phyloP scores from a whole-genome alignment of 2,329 filamentous ascomycete species.

The Trichoderma hamatum region DNA sequence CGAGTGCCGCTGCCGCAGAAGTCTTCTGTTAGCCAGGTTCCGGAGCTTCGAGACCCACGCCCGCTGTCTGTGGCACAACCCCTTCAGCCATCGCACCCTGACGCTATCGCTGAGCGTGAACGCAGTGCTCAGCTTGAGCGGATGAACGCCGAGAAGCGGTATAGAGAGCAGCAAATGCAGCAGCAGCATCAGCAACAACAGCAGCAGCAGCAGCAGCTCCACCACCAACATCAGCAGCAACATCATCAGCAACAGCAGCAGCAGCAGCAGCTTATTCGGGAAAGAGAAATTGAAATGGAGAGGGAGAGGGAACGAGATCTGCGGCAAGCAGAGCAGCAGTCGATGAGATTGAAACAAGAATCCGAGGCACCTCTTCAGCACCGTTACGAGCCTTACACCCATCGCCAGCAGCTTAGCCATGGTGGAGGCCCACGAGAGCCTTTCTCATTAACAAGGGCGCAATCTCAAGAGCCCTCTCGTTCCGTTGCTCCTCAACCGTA shows the following conservation, averaged over 20 bases:
- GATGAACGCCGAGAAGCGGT: slow-evolving; percentile 39
- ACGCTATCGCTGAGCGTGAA: slow-evolving; percentile 38
- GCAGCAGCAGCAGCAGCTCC: slow-evolving; percentile 27
- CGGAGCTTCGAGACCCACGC: slow-evolving; percentile 42
- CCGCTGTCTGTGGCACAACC: slow-evolving; percentile 43
- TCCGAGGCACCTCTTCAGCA: slow-evolving; percentile 47
- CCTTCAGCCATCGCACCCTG: slow-evolving; percentile 39
- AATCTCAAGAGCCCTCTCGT: slow-evolving; percentile 50
- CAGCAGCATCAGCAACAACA: slow-evolving; percentile 30
- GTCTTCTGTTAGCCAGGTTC: slow-evolving; percentile 37
- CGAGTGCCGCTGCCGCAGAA: slow-evolving; percentile 48
- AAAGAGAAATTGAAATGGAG: slow-evolving; percentile 28
- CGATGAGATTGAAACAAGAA: slow-evolving; percentile 54
- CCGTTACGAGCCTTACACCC: slow-evolving; percentile 51
- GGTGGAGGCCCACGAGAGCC: slow-evolving; percentile 47
- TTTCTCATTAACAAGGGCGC: slow-evolving; percentile 43
- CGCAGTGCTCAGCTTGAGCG: slow-evolving; percentile 38
- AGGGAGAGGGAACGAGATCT: slow-evolving; percentile 38
- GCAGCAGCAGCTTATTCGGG: slow-evolving; percentile 17
- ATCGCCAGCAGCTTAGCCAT: slow-evolving; percentile 45
- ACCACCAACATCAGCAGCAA: slow-evolving; percentile 28
- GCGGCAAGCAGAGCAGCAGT: slow-evolving; percentile 38
- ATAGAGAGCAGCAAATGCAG: slow-evolving; percentile 33
- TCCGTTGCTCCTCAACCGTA: slow-evolving; percentile 41
- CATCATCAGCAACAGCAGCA: slow-evolving; percentile 27